Evolutionary conservation across 1,284 basidiomycete genomes (phyloP).

Genomic region (Exobasidium rhododendri): DNA sequence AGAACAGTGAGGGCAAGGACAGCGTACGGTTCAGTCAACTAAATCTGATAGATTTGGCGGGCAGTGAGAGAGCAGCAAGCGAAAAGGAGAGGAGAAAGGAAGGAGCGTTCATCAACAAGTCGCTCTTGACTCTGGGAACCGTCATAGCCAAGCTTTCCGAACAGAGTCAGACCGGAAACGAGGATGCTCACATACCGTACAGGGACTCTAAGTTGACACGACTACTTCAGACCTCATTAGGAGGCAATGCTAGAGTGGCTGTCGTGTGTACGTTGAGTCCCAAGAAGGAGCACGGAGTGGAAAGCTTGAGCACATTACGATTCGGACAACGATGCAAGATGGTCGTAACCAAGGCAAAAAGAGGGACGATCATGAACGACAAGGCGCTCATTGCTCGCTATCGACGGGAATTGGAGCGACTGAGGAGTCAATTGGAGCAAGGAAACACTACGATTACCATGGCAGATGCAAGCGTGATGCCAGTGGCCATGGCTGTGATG

Average conservation of each 20-base stretch:
- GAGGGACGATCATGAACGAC: conserved; percentile 58
- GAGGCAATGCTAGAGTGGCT: conserved; percentile 89
- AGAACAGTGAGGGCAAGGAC: conserved; percentile 20
- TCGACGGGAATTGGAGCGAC: conserved; percentile 41
- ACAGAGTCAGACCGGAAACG: conserved; percentile 4
- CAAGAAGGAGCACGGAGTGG: conserved; percentile 59
- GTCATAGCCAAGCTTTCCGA: conserved; percentile 63
- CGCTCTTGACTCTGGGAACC: conserved; percentile 59
- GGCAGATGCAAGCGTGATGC: neutral
- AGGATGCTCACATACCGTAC: conserved; percentile 73
- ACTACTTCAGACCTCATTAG: conserved; percentile 87
- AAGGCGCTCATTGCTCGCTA: conserved; percentile 42
- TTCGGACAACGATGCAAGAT: conserved; percentile 62
- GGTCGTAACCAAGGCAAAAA: conserved; percentile 61
- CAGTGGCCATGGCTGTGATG: neutral
- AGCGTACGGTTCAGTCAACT: conserved; percentile 51
- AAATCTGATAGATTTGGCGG: conserved; percentile 63
- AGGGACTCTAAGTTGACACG: conserved; percentile 91
- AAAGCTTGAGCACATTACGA: conserved; percentile 62
- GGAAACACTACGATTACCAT: neutral
- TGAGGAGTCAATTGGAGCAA: conserved; percentile 29
- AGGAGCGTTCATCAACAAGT: conserved; percentile 55
- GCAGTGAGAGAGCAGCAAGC: conserved; percentile 61
- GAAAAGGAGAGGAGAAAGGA: conserved; percentile 61
- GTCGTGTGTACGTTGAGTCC: conserved; percentile 61